These are phyloP conservation scores for Austroboletus niveus DNA, from an alignment of 1,284 basidiomycete genomes.

Conservation along the genomic window DNA sequence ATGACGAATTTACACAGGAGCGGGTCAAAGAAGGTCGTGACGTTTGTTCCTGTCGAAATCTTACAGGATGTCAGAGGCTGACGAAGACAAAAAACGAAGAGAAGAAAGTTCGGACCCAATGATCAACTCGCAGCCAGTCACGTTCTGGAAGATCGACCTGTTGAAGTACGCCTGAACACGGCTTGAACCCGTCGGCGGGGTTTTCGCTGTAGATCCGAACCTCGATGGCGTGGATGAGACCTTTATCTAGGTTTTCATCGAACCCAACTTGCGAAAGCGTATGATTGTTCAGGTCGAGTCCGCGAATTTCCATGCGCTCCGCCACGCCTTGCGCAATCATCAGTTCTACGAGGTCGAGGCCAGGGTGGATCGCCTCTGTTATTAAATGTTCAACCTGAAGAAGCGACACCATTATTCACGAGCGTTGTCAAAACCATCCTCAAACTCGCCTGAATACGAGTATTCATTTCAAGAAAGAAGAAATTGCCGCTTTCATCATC, in stretches of 20 bases:
- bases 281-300: conserved; percentile 13
- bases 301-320: conserved; percentile 25
- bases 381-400: conserved; percentile 66
- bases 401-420: background rate
- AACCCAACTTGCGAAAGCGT: conserved; percentile 24
- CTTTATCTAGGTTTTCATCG: conserved; percentile 17
- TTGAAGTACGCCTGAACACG: conserved; percentile 63
- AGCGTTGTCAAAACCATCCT: background rate
- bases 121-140: conserved; percentile 54
- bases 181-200: conserved; percentile 55
- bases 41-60: conserved; percentile 50
- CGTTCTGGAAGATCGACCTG: conserved; percentile 44
- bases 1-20: conserved; percentile 57
- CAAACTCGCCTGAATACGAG: conserved; percentile 54
- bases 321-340: conserved; percentile 60
- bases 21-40: conserved; percentile 60
- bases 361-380: conserved; percentile 57
- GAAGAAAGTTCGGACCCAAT: conserved; percentile 41
- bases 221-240: conserved; percentile 52
- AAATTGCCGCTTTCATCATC: conserved; percentile 54
- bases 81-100: background rate
- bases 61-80: conserved; percentile 15
- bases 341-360: conserved; percentile 63
- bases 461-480: conserved; percentile 78
- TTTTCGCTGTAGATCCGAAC: conserved; percentile 68